Evolutionary conservation across 2,329 filamentous ascomycete genomes (phyloP), one percentile per base, ranked within the genome.

Genomic region (Aspergillus carbonarius): DNA sequence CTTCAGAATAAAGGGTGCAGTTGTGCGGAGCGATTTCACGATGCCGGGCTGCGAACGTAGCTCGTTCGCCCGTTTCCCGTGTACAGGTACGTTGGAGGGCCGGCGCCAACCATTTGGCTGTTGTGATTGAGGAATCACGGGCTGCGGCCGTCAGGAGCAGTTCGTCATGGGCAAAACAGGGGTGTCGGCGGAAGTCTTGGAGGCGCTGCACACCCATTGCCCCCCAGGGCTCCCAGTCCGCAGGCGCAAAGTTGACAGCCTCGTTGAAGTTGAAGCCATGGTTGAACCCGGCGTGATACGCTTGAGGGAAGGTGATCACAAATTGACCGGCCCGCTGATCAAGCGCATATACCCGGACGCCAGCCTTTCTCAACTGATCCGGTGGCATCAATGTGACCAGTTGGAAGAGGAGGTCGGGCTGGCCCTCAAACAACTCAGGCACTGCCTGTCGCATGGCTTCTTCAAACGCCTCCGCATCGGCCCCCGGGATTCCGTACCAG

Each of bases 201-300:
- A 98, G 81, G 64, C 93, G 85, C 68, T 93, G 88, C 1, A 98
- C 93, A 0, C 95, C 93, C 27, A 88, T 84, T 56, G 93, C 87
- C 1, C 95, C 95, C 71, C 88, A 96, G 0, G 92, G 92, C 70
- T 99, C 95, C 95, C 95, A 99, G 68, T 99, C 95, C 27, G 82
- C 83, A 0, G 95, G 95, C 0, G 95, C 95, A 76, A 99, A 99
- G 72, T 99, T 99, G 66, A 99, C 95, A 5, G 95, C 95, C 74
- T 99, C 95, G 67, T 99, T 99, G 76, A 97, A 96, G 72, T 99
- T 99, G 80, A 99, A 99, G 0, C 90, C 95, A 68, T 99, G 95
- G 69, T 99, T 99, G 78, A 99, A 99, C 0, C 95, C 95, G 5
- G 95, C 93, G 72, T 99, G 95, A 68, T 98, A 99, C 0, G 95